These are phyloP conservation scores for Globisporangium nunn DNA, from an alignment of 352 stramenopile genomes.

Conservation along the genomic window DNA sequence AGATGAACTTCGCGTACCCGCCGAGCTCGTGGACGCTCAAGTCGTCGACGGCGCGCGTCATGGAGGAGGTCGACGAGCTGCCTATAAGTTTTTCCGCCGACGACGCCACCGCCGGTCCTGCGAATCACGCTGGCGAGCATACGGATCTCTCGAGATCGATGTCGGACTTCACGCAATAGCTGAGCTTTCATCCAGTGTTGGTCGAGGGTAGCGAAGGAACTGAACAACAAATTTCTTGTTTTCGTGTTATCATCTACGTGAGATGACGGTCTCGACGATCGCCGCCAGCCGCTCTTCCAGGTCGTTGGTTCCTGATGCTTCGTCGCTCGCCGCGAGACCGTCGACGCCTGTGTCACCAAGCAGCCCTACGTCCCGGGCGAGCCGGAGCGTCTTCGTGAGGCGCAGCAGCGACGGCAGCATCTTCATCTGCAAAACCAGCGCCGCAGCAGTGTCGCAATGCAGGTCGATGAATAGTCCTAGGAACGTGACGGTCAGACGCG, in stretches of 20 bases:
- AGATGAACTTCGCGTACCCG: constrained; percentile 23
- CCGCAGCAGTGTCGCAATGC: constrained; percentile 14
- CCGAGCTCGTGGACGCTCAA: constrained; percentile 26
- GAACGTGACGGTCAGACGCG: constrained; percentile 44
- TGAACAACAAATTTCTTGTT: not conserved
- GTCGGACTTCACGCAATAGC: not conserved
- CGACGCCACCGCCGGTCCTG: not conserved
- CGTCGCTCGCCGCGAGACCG: not conserved
- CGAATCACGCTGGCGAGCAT: not conserved
- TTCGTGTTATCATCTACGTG: not conserved
- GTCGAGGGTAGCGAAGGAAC: not conserved
- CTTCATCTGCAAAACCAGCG: constrained; percentile 18
- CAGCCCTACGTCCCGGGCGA: constrained; percentile 7
- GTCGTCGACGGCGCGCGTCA: constrained; percentile 14
- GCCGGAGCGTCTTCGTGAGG: constrained; percentile 28
- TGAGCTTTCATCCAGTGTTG: not conserved
- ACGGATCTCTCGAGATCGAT: not conserved
- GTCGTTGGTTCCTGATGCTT: constrained; percentile 12
- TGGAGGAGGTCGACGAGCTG: constrained; percentile 9
- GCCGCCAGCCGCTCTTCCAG: constrained; percentile 26
- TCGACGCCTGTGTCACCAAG: constrained; percentile 6
- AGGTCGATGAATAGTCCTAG: constrained; percentile 42
- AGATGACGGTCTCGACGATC: constrained; percentile 23
- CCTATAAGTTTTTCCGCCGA: constrained; percentile 7
- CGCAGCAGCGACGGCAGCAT: constrained; percentile 31